Evolutionary conservation across 2,329 filamentous ascomycete genomes (phyloP), one percentile per base, ranked within the genome.

Genomic region (Rutstroemia sp.): DNA sequence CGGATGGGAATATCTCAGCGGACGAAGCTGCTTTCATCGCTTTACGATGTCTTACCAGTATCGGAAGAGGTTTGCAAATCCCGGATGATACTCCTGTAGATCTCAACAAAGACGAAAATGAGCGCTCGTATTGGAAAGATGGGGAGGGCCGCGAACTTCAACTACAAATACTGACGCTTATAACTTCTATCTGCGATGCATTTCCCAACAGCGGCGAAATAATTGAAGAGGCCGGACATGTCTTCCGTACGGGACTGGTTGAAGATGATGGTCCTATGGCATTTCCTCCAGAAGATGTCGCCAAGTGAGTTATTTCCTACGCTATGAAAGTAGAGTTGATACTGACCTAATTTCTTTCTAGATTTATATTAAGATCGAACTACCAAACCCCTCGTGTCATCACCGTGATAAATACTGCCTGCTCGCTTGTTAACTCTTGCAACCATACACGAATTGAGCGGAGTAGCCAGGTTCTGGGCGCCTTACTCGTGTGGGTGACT

Each of bases 191-290:
- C 12, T 72, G 75, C n/a, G 70, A 75, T 51, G 68, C 80, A 0
- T 84, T 90, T 47, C 77, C 75, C 3, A 72, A 71, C 2, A 83
- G 80, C 57, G 79, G 82, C 21, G 89, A 92, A 62, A 79, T 89
- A 10, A 78, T 87, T 21, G 88, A 92, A 65, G 77, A 82, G 4
- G 82, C 86, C 37, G 94, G 89, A 71, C 78, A 77, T 57, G 81
- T 92, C 48, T 76, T 92, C 50, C 82, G 84, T 42, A 80, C 83
- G 19, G 89, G 89, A 0, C 92, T 92, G 65, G 84, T 84, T 1
- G 89, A 95, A 69, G 80, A 83, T 25, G 81, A 86, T 3, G 89
- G 89, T 0, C 87, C 88, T 0, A 92, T 94, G 64, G 88, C 92
- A 8, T 82, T 95, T 58, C 79, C 85, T 2, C 77, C 86, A 0